A percentile compares a stretch with the other conserved stretches of the same genome.
phyloP scores from a whole-genome alignment of 768 basidiomycete genomes.

The Lactarius pseudohatsudake region DNA sequence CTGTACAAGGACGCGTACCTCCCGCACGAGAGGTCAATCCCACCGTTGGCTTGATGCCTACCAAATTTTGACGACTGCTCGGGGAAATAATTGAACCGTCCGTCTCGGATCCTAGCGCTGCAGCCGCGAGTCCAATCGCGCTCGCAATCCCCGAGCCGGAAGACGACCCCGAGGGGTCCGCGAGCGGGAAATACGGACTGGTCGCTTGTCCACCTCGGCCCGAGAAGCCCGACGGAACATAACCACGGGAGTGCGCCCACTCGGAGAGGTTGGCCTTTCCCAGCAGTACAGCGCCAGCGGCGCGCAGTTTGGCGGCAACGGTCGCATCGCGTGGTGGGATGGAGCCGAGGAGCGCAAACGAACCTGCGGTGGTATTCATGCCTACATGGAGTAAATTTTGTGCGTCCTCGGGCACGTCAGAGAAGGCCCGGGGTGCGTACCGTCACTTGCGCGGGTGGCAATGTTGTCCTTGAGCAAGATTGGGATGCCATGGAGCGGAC shows the following conservation, averaged over 20 bases:
- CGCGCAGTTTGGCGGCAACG: constrained; percentile 37
- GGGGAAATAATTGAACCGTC: constrained; percentile 50
- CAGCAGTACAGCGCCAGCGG: constrained; percentile 41
- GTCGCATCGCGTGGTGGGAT: constrained; percentile 38
- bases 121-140: constrained; percentile 46
- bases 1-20: constrained; percentile 37
- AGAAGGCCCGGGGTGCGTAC: constrained; percentile 30
- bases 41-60: constrained; percentile 60
- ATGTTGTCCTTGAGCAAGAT: constrained; percentile 41
- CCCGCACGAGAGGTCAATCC: constrained; percentile 60
- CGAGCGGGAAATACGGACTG: constrained; percentile 45
- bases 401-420: constrained; percentile 31
- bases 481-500: constrained; percentile 39
- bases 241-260: constrained; percentile 44
- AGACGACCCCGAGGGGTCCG: constrained; percentile 43
- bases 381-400: constrained; percentile 33
- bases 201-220: constrained; percentile 47
- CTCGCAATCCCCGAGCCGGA: constrained; percentile 44
- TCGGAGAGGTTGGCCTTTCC: constrained; percentile 46
- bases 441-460: constrained; percentile 36
- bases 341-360: constrained; percentile 38
- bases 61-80: constrained; percentile 51
- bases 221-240: constrained; percentile 45
- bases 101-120: constrained; percentile 48
- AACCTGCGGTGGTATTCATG: constrained; percentile 42